A percentile compares a stretch with the other conserved stretches of the same genome.
These are phyloP conservation scores for Calonectria hawksworthii DNA, from an alignment of 2,329 filamentous ascomycete species.

Conservation along the genomic window DNA sequence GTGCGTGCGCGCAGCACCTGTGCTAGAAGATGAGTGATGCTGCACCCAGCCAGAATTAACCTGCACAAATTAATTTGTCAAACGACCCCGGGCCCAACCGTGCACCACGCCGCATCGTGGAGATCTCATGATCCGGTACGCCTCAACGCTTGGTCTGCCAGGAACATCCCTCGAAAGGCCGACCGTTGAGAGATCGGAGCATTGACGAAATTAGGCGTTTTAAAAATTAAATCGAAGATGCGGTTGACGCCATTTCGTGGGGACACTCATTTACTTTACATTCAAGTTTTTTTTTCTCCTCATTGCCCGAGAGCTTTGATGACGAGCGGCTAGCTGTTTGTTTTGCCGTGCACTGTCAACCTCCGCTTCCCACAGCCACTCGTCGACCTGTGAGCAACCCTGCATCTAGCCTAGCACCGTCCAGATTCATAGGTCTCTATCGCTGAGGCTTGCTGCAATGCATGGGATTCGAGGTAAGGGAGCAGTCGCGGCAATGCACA, in stretches of 20 bases:
- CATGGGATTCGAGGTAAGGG: constrained; percentile 6
- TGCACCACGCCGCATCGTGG: constrained; percentile 46
- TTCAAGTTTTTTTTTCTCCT: background rate
- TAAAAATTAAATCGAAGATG: constrained; percentile 26
- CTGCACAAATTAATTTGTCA: background rate
- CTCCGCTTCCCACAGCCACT: background rate
- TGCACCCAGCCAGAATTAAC: background rate
- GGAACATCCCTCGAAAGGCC: constrained; percentile 32
- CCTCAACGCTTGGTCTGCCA: constrained; percentile 31
- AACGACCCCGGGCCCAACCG: constrained; percentile 33
- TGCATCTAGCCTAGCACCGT: background rate
- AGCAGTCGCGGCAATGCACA: constrained; percentile 18
- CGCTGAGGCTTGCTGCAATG: constrained; percentile 8
- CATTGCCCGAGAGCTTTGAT: constrained; percentile 24
- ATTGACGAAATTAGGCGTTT: constrained; percentile 39
- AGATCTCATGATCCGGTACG: constrained; percentile 44
- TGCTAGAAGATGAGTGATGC: background rate
- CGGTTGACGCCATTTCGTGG: constrained; percentile 25
- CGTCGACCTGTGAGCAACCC: background rate
- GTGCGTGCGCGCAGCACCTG: background rate
- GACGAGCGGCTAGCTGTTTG: constrained; percentile 26
- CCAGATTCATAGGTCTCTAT: background rate
- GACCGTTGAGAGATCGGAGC: constrained; percentile 39
- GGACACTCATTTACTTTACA: constrained; percentile 19
- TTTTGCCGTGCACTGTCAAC: constrained; percentile 13